A percentile compares a stretch with the other conserved stretches of the same genome.
phyloP scores from a whole-genome alignment of 176 grass and related monocot species.

The Alopecurus myosuroides region DNA sequence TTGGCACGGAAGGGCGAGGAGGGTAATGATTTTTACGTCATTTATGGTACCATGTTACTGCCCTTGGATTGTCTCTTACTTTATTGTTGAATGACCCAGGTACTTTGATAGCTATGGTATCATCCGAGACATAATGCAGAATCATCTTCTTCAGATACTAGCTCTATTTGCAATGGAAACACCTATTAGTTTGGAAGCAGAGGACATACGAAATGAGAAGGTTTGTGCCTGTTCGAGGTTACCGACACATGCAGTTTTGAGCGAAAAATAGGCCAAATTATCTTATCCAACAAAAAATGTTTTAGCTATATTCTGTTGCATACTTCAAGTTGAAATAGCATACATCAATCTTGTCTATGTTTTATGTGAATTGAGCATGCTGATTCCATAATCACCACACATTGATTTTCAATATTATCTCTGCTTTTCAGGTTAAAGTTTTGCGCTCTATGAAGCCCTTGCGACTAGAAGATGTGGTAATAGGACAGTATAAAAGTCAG shows the following conservation, averaged over 20 bases:
- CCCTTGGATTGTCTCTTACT: conserved; percentile 18
- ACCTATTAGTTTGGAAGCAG: conserved; percentile 86
- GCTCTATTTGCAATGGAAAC: conserved; percentile 97
- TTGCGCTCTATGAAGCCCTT: conserved; percentile 83
- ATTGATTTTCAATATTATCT: neutral
- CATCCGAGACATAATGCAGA: conserved; percentile 99
- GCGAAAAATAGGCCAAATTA: neutral
- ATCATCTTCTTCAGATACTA: conserved; percentile 95
- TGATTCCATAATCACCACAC: neutral
- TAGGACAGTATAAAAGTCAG: conserved; percentile 89
- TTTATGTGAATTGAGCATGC: neutral
- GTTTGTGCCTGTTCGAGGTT: conserved; percentile 26
- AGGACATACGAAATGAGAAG: conserved; percentile 99
- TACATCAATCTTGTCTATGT: neutral
- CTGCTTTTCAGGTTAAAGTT: conserved; percentile 75
- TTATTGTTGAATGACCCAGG: conserved; percentile 39
- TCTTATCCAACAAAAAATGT: neutral
- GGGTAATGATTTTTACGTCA: conserved; percentile 50
- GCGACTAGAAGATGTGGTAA: conserved; percentile 73
- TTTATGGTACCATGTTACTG: conserved; percentile 16
- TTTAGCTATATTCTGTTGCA: neutral
- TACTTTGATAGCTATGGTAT: conserved; percentile 95
- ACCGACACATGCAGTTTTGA: neutral
- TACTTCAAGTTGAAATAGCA: neutral
- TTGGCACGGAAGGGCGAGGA: conserved; percentile 88